Evolutionary conservation across 768 basidiomycete genomes (phyloP).

Genomic region (Phanerochaete sordida): DNA sequence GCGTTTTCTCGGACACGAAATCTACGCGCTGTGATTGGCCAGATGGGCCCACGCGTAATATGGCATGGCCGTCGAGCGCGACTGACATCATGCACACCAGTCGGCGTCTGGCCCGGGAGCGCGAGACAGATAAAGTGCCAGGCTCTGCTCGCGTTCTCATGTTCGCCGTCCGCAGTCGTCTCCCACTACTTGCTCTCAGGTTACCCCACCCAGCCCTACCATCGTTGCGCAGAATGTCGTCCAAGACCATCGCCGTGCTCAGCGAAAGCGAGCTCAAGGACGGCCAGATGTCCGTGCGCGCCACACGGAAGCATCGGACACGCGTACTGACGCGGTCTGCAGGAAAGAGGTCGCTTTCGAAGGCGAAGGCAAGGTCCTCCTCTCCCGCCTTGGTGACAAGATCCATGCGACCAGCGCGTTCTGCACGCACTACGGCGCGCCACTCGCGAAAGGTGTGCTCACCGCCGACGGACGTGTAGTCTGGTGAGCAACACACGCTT

Average conservation of each 20-base stretch:
- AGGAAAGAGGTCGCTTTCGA: conserved; percentile 86
- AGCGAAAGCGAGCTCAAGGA: conserved; percentile 44
- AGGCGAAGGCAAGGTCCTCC: conserved; percentile 67
- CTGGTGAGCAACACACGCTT: conserved; percentile 47
- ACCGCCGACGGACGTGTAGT: conserved; percentile 75
- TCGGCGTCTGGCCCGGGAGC: neutral
- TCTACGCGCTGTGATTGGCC: neutral
- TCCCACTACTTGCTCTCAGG: neutral
- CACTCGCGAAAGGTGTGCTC: conserved; percentile 78
- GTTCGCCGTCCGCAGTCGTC: conserved; percentile 5
- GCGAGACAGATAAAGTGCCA: neutral
- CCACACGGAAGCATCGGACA: neutral
- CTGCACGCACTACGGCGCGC: conserved; percentile 93
- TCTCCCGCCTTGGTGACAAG: conserved; percentile 73
- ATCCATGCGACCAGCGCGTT: conserved; percentile 77
- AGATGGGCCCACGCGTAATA: neutral
- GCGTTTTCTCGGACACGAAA: neutral
- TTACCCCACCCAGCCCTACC: neutral
- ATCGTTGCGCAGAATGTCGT: conserved; percentile 26
- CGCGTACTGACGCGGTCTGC: conserved; percentile 2
- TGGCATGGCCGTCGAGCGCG: neutral
- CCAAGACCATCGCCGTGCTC: conserved; percentile 46
- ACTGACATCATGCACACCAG: conserved; percentile 2
- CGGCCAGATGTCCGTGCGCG: conserved; percentile 47
- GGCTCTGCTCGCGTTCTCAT: conserved; percentile 1